A percentile compares a stretch with the other conserved stretches of the same genome.
phyloP scores from a whole-genome alignment of 306 rosid genomes.

The Betula pendula region DNA sequence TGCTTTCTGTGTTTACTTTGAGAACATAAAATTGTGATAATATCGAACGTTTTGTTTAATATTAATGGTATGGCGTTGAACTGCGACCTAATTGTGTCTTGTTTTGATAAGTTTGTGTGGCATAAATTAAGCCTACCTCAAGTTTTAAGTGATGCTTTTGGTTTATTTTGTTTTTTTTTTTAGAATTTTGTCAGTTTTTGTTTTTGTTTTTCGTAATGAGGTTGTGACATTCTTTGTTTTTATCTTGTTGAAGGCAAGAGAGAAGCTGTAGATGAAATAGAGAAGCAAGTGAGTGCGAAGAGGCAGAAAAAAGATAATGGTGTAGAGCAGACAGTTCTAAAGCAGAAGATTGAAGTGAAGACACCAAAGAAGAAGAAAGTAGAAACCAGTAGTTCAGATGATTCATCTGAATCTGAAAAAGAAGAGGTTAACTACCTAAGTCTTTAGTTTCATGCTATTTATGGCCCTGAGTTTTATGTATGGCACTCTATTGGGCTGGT shows the following conservation, averaged over 20 bases:
- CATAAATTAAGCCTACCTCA: not conserved
- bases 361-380: slow-evolving; percentile 45
- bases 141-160: not conserved
- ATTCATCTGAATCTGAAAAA: slow-evolving; percentile 54
- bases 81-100: not conserved
- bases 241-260: slow-evolving; percentile 55
- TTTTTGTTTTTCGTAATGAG: not conserved
- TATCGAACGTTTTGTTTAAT: not conserved
- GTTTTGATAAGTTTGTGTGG: not conserved
- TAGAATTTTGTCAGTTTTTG: not conserved
- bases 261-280: slow-evolving; percentile 50
- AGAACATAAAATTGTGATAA: not conserved
- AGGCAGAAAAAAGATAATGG: slow-evolving; percentile 62
- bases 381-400: slow-evolving; percentile 60
- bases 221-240: not conserved
- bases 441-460: not conserved
- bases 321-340: slow-evolving; percentile 46
- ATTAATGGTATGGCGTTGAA: not conserved
- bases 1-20: not conserved
- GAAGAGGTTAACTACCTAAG: slow-evolving; percentile 43
- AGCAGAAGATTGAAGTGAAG: slow-evolving; percentile 51
- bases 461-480: not conserved
- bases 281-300: slow-evolving; percentile 57
- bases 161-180: not conserved
- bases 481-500: not conserved